Evolutionary conservation across 306 rosid genomes (phyloP), one percentile per base, ranked within the genome.

Genomic region (Vigna radiata): DNA sequence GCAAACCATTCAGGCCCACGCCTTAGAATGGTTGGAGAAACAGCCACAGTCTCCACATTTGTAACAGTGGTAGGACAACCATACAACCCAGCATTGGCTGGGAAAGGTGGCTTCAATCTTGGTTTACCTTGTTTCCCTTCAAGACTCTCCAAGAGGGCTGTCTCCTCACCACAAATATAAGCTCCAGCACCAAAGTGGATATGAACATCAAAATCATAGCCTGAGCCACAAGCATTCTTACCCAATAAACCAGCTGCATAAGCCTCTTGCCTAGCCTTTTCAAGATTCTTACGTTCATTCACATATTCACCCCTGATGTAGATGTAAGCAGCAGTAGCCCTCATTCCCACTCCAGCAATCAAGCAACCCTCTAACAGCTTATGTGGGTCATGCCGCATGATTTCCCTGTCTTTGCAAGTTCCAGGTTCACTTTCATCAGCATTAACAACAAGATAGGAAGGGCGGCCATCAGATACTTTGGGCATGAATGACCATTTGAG

Each of bases 401-500:
- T 95, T 84, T 95, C 99, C 83, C 98, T 90, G 78, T 95, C 99
- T 75, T 92, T 95, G 75, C 99, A 95, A 37, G 98, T 96, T 75
- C 99, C 99, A 31, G 99, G 99, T 80, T 96, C 97, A 91, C 98
- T 96, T 87, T 96, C 98, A 87, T 96, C 99, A 53, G 98, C 99
- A 86, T 96, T 96, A 69, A 96, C 98, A 56, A 96, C 98, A 49
- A 96, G 97, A 83, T 96, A 96, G 21, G 99, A 96, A 60, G 98
- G 99, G 63, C 98, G 99, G n/a, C 98, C 99, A 70, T 96, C 97
- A 27, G 99, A 96, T 62, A 85, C 91, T 85, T 96, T 96, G 27
- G 99, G 99, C 99, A 96, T 96, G 81, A 96, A 96, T 60, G 99
- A 96, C 99, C 99, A 96, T 82, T 96, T 96, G 46, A 96, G 98